A percentile compares a stretch with the other conserved stretches of the same genome.
phyloP scores from a whole-genome alignment of 2,329 filamentous ascomycete genomes.

The Arachnomyces sp. region DNA sequence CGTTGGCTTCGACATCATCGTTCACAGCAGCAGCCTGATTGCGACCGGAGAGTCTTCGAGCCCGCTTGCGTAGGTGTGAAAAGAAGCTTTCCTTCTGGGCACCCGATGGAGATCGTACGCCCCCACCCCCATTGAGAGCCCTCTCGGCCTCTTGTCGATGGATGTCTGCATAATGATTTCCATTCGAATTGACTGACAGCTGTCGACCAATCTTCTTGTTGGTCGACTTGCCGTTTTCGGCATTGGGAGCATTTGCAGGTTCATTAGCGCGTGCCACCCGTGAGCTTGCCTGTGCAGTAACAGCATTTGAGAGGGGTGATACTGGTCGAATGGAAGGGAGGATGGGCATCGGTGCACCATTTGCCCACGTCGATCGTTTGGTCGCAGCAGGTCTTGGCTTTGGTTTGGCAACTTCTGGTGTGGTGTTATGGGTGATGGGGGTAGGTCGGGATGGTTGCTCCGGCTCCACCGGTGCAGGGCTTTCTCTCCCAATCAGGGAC shows the following conservation, averaged over 20 bases:
- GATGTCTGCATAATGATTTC: constrained; percentile 84
- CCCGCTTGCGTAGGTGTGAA: constrained; percentile 89
- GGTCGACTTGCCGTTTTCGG: constrained; percentile 50
- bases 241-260: constrained; percentile 19
- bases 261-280: constrained; percentile 51
- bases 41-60: constrained; percentile 82
- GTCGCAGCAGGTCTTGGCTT: constrained; percentile 51
- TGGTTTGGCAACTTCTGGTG: constrained; percentile 39
- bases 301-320: constrained; percentile 89
- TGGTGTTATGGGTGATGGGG: constrained; percentile 14
- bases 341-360: constrained; percentile 85
- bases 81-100: constrained; percentile 95
- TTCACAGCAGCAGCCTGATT: constrained; percentile 75
- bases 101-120: constrained; percentile 66
- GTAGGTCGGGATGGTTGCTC: constrained; percentile 32
- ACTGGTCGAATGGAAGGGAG: constrained; percentile 90
- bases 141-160: constrained; percentile 88
- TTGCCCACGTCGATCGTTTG: constrained; percentile 92
- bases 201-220: constrained; percentile 92
- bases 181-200: constrained; percentile 82
- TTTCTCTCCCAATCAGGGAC: constrained; percentile 77
- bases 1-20: constrained; percentile 88
- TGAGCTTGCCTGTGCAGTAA: constrained; percentile 78
- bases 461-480: constrained; percentile 50
- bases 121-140: constrained; percentile 74